phyloP scores from a whole-genome alignment of 768 basidiomycete genomes.

The Podaxis sp. region DNA sequence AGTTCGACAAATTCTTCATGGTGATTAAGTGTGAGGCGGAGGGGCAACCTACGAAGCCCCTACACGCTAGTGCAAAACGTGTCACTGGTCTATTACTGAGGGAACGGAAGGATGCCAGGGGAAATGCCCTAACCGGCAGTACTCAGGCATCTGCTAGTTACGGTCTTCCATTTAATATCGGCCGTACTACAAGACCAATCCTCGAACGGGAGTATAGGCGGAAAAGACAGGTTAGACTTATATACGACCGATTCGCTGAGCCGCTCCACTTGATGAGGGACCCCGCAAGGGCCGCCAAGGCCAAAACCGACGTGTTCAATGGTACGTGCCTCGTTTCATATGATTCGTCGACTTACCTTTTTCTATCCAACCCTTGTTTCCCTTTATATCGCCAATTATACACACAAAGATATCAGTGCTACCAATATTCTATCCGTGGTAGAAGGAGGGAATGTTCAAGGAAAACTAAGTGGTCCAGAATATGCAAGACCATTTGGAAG shows the following conservation, averaged over 20 bases:
- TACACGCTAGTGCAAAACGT: too few species aligned
- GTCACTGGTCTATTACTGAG: too few species aligned
- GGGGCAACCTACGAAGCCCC: too few species aligned
- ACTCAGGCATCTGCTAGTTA: background rate
- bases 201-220: background rate
- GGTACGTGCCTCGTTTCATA: background rate
- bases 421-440: slow-evolving; percentile 11
- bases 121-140: background rate
- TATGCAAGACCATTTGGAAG: background rate
- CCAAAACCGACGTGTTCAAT: background rate
- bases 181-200: background rate
- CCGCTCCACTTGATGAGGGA: background rate
- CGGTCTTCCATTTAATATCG: background rate
- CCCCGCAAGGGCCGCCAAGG: background rate
- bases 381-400: slow-evolving; percentile 14
- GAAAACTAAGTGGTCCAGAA: slow-evolving; percentile 10
- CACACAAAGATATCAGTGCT: slow-evolving; percentile 12
- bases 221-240: background rate
- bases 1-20: slow-evolving; percentile 3
- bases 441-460: background rate
- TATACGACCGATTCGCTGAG: background rate
- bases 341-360: background rate
- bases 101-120: too few species aligned
- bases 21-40: too few species aligned
- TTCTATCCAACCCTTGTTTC: slow-evolving; percentile 1